Conservation (phyloP, 805 yeast genomes). For the Yarrowia porcina region DNA sequence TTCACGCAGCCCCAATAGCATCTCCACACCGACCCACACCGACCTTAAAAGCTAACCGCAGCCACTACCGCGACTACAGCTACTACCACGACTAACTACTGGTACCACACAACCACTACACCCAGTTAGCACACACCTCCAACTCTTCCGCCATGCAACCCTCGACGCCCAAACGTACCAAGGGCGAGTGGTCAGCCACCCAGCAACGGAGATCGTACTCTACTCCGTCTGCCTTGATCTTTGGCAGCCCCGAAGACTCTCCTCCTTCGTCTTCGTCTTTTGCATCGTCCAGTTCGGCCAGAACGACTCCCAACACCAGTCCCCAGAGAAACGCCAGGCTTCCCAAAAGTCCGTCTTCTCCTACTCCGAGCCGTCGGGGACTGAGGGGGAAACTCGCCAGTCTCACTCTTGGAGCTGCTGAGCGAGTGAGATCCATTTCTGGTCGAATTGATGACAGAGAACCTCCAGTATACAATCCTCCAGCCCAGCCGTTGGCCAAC, state of each 20-base stretch:
- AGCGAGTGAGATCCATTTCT: slow-evolving; percentile 20
- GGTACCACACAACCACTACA: too few species aligned
- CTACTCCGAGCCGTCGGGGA: slow-evolving; percentile 11
- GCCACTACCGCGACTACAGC: too few species aligned
- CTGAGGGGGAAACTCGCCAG: slow-evolving; percentile 22
- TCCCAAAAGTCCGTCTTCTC: slow-evolving; percentile 17
- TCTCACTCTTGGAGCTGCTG: slow-evolving; percentile 21
- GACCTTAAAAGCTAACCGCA: too few species aligned
- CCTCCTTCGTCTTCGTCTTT: slow-evolving; percentile 10
- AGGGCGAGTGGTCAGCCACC: background rate
- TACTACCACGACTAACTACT: too few species aligned
- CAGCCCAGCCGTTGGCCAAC: slow-evolving; percentile 1
- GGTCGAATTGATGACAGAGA: slow-evolving; percentile 15
- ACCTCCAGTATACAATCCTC: background rate
- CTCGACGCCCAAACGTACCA: slow-evolving; percentile 17
- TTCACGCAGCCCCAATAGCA: background rate
- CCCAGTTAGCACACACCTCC: too few species aligned
- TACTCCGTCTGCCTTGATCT: slow-evolving; percentile 8
- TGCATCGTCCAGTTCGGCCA: slow-evolving; percentile 10
- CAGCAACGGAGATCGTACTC: slow-evolving; percentile 11
- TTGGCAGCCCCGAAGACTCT: slow-evolving; percentile 13
- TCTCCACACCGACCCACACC: background rate
- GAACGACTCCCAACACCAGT: slow-evolving; percentile 12
- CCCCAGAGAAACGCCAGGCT: background rate
- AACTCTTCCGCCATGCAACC: slow-evolving; percentile 7